Evolutionary conservation across 1,284 basidiomycete genomes (phyloP).

Genomic region (Ustanciosporium gigantosporum): DNA sequence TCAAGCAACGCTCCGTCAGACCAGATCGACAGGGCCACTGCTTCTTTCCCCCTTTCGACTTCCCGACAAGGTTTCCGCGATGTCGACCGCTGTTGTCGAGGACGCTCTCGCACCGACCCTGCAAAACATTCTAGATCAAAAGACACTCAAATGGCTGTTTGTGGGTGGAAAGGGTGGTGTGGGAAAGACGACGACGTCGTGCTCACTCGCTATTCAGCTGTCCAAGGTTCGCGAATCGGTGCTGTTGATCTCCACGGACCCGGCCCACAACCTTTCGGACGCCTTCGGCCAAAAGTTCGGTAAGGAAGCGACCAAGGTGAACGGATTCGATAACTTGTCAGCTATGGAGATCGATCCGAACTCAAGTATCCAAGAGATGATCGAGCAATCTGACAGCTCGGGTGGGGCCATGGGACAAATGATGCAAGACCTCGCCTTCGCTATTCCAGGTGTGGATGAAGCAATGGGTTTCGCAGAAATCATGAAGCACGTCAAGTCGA

Average conservation of each 20-base stretch:
- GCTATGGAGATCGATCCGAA: slow-evolving; percentile 99
- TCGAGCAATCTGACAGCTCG: slow-evolving; percentile 88
- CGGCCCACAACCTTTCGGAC: slow-evolving; percentile 97
- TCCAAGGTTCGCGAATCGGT: slow-evolving; percentile 56
- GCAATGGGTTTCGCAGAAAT: slow-evolving; percentile 99
- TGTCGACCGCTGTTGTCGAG: slow-evolving; percentile 39
- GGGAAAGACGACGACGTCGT: slow-evolving; percentile 60
- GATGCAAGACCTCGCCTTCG: slow-evolving; percentile 99
- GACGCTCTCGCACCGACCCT: slow-evolving; percentile 52
- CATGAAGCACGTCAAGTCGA: slow-evolving; percentile 99
- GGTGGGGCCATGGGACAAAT: slow-evolving; percentile 88
- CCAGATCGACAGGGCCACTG: too few species aligned
- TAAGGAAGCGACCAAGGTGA: slow-evolving; percentile 98
- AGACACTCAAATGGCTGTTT: slow-evolving; percentile 60
- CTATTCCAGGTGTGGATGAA: slow-evolving; percentile 98
- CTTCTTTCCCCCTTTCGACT: too few species aligned
- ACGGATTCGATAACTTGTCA: slow-evolving; percentile 92
- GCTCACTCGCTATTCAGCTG: slow-evolving; percentile 57
- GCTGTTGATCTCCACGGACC: slow-evolving; percentile 78
- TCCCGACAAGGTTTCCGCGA: too few species aligned
- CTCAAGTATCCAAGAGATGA: slow-evolving; percentile 96
- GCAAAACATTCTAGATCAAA: slow-evolving; percentile 58
- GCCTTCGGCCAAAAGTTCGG: slow-evolving; percentile 99
- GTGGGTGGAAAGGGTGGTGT: slow-evolving; percentile 61
- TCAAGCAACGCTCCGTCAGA: too few species aligned